phyloP scores from a whole-genome alignment of 2,329 filamentous ascomycete species.

The Aspergillus pseudoglaucus region DNA sequence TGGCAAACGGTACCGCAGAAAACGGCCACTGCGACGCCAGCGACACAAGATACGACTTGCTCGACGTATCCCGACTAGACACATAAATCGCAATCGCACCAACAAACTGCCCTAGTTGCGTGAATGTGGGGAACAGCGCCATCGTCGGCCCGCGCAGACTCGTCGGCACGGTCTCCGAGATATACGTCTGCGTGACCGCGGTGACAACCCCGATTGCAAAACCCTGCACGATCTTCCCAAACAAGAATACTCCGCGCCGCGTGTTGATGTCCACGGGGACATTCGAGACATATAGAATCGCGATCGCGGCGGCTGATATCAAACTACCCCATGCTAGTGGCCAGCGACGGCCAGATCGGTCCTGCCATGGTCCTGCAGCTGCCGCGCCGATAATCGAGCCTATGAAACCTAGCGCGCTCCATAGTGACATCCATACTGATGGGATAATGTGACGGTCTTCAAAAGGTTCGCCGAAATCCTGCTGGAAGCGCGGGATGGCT shows the following conservation, averaged over 20 bases:
- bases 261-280: conserved; percentile 18
- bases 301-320: conserved; percentile 33
- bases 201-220: conserved; percentile 42
- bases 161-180: conserved; percentile 46
- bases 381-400: conserved; percentile 35
- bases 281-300: conserved; percentile 30
- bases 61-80: conserved; percentile 17
- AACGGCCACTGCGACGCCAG: conserved; percentile 22
- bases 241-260: conserved; percentile 37
- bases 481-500: conserved; percentile 16
- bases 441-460: conserved; percentile 33
- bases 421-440: conserved; percentile 41
- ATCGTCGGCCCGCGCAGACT: conserved; percentile 43
- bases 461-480: conserved; percentile 28
- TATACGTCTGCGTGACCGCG: conserved; percentile 42
- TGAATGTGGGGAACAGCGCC: conserved; percentile 46
- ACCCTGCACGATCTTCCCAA: conserved; percentile 43
- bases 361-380: conserved; percentile 35
- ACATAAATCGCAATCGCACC: conserved; percentile 40
- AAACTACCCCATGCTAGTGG: conserved; percentile 32
- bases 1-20: conserved; percentile 35
- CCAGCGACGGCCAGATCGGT: conserved; percentile 34
- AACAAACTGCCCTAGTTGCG: conserved; percentile 44
- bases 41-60: conserved; percentile 23
- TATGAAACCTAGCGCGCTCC: conserved; percentile 37